Evolutionary conservation across 495 filamentous ascomycete species (phyloP).

Genomic region (Astrothelium subdiscretum): DNA sequence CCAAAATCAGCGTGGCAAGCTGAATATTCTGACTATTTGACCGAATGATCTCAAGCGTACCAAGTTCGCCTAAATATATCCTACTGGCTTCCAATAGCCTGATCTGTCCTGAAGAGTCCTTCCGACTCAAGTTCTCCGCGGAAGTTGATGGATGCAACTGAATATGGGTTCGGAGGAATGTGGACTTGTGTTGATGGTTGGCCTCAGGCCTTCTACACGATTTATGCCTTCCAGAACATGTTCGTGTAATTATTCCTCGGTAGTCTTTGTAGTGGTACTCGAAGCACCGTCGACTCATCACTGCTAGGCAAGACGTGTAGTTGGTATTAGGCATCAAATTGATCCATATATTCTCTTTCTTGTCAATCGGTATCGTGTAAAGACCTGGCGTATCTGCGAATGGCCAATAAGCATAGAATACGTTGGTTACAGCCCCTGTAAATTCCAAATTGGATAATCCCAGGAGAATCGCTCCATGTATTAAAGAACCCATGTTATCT

Average conservation of each 20-base stretch:
- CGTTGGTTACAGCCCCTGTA: background rate
- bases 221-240: background rate
- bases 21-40: background rate
- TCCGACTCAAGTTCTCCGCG: background rate
- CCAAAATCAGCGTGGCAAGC: background rate
- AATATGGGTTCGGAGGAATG: background rate
- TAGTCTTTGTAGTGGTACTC: background rate
- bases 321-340: background rate
- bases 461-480: background rate
- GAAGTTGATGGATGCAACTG: background rate
- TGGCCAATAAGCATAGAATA: background rate
- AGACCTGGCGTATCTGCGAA: background rate
- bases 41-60: constrained; percentile 1
- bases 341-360: background rate
- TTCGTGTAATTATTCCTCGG: background rate
- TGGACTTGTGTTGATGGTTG: background rate
- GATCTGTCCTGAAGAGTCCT: background rate
- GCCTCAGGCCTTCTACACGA: background rate
- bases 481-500: background rate
- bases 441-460: background rate
- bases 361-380: background rate
- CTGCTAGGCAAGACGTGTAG: background rate
- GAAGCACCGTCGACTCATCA: background rate
- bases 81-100: background rate
- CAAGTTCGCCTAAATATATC: background rate